Evolutionary conservation across 805 yeast species (phyloP).

Genomic region (Starmera pachycereana): DNA sequence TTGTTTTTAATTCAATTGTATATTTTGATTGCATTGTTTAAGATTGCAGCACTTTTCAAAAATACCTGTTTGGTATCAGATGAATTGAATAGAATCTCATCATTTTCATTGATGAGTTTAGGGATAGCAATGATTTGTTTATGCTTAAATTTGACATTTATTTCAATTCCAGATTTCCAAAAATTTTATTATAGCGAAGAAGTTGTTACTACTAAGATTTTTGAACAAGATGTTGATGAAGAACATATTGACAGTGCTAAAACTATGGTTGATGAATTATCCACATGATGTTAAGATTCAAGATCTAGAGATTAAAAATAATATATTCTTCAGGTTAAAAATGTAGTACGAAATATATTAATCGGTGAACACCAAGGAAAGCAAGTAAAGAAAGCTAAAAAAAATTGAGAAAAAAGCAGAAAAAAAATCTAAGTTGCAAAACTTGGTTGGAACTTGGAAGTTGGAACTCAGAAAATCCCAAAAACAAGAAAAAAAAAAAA

Average conservation of each 20-base stretch:
- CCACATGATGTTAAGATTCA: neutral
- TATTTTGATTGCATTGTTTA: slow-evolving; percentile 1
- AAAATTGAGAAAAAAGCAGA: too few relatives aligned
- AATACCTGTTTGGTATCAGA: neutral
- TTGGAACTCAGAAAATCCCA: neutral
- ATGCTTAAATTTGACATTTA: slow-evolving; percentile 1
- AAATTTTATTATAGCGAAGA: neutral
- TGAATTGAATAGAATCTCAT: neutral
- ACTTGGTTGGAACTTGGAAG: too few relatives aligned
- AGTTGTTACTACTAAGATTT: neutral
- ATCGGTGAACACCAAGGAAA: too few relatives aligned
- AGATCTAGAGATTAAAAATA: too few relatives aligned
- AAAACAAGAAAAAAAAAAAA: neutral
- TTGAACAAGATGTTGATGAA: neutral
- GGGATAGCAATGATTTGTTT: slow-evolving; percentile 1
- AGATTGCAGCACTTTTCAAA: slow-evolving; percentile 1
- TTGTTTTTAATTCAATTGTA: neutral
- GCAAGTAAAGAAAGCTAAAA: too few relatives aligned
- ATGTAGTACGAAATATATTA: neutral
- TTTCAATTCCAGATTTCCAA: neutral
- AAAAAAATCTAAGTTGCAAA: too few relatives aligned
- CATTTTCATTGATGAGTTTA: neutral
- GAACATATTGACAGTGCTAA: neutral
- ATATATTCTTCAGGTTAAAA: too few relatives aligned
- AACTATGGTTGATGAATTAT: too few relatives aligned